Evolutionary conservation across 352 stramenopile species (phyloP).

Genomic region (Lagenidium giganteum): DNA sequence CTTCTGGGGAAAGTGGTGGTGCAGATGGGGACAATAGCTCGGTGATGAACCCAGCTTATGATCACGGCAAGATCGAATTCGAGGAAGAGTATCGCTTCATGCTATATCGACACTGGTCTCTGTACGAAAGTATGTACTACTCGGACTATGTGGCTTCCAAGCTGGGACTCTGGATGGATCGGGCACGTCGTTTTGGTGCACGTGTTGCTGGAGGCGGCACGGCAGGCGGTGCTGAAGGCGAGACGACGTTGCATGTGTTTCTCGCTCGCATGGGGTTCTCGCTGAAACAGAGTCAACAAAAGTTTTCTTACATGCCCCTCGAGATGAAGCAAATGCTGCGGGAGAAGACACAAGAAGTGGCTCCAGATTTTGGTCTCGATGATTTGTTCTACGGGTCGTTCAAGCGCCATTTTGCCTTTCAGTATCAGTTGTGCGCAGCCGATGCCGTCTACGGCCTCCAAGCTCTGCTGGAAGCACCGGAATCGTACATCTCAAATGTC

Average conservation of each 20-base stretch:
- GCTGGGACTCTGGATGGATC: conserved; percentile 71
- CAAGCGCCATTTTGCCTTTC: conserved; percentile 91
- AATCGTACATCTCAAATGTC: conserved; percentile 57
- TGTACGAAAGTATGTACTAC: conserved; percentile 96
- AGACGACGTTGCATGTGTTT: conserved; percentile 88
- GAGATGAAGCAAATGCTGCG: conserved; percentile 90
- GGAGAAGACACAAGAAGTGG: conserved; percentile 90
- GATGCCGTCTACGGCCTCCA: conserved; percentile 94
- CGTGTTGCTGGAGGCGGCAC: conserved; percentile 48
- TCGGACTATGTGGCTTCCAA: conserved; percentile 93
- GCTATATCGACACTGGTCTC: conserved; percentile 93
- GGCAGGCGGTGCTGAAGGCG: conserved; percentile 29
- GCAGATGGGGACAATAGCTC: conserved; percentile 15
- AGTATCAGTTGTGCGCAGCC: conserved; percentile 92
- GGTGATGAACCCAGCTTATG: conserved; percentile 46
- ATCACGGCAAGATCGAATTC: conserved; percentile 82
- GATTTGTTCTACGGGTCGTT: conserved; percentile 97
- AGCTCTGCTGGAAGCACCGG: conserved; percentile 89
- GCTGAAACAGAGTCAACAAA: conserved; percentile 93
- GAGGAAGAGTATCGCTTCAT: conserved; percentile 96
- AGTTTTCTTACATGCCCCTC: conserved; percentile 94
- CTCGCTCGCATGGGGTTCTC: conserved; percentile 98
- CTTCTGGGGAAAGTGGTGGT: conserved; percentile 27
- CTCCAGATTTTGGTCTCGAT: conserved; percentile 92
- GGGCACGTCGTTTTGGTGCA: conserved; percentile 51